Evolutionary conservation across 169 alveolate genomes (phyloP), one percentile per base, ranked within the genome.

Genomic region (Miamiensis avidus): DNA sequence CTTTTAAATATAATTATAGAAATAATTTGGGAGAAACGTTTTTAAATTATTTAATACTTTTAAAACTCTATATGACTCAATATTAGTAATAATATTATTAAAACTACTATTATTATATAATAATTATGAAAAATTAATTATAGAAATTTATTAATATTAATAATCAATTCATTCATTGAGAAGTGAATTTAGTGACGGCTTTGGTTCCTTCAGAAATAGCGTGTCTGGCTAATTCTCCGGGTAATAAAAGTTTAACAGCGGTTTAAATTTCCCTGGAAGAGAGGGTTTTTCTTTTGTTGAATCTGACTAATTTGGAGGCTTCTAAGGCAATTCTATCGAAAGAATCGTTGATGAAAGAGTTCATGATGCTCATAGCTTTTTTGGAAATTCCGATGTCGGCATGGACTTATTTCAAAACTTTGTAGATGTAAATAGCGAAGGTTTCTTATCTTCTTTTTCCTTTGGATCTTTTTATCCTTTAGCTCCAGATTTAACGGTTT

Each of bases 201-300:
- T 99, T 99, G 89, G 99, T 98, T 75, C 99, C 99, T 93, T 99
- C 99, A 82, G 99, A 96, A 84, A 98, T 99, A 87, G 99, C 99
- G 94, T 99, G 99, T 96, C 99, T 98, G 93, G 99, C 98, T 85
- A 99, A 97, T 92, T 99, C 99, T 75, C 99, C 99, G 72, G 99
- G 99, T 83, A 99, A 98, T 83, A 99, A 93, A 78, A 99, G 98
- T 84, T 99, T 96, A 76, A 98, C 99, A 75, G 99, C 99, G 31
- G 99, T 98, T 94, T 99, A 99, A 88, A 99, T 98, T 94, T 99
- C 99, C 82, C 99, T 98, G 83, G 99, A 97, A 85, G 99, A 95
- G 82, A 99, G 98, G n/a, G 99, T 99, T 94, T 98, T 97, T 97
- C 98, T 98, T 94, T 98, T 98, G 97, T 98, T 98, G 97, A 98